Conservation (phyloP, 163 green algal species). For the Chlorella variabilis region DNA sequence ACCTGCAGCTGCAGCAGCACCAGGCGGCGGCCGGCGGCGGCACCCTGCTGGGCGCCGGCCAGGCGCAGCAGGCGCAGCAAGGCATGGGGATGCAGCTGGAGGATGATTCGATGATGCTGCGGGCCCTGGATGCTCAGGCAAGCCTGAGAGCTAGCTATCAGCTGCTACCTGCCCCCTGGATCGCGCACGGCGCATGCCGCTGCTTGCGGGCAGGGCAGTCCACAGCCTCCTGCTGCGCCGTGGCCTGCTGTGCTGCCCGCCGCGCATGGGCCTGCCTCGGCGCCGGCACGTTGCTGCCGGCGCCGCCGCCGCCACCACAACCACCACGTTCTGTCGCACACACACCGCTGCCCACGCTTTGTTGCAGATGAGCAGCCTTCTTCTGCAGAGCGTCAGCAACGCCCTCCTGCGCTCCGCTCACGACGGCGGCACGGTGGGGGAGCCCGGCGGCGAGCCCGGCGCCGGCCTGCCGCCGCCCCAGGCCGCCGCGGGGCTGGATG, state of each 20-base stretch:
- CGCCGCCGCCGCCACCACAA: not conserved
- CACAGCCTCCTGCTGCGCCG: not conserved
- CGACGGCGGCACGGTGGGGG: not conserved
- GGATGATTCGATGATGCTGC: slow-evolving; percentile 4
- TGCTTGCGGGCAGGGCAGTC: not conserved
- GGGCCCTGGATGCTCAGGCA: slow-evolving; percentile 14
- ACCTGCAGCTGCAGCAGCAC: not conserved
- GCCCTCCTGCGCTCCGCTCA: slow-evolving; percentile 6
- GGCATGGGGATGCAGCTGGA: slow-evolving; percentile 2
- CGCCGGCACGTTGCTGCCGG: too few species aligned
- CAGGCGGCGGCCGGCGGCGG: not conserved
- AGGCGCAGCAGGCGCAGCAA: not conserved
- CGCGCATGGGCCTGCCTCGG: too few species aligned
- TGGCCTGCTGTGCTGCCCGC: too few species aligned
- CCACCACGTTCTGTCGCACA: not conserved
- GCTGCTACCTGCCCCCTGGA: not conserved
- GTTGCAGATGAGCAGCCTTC: slow-evolving; percentile 28
- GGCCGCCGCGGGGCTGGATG: too few species aligned
- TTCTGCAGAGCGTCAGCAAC: slow-evolving; percentile 27
- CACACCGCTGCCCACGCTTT: not conserved
- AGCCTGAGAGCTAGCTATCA: not conserved
- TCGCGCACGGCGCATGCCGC: too few species aligned
- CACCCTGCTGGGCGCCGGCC: too few species aligned
- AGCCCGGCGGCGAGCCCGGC: too few species aligned
- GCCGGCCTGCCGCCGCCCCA: not conserved